Evolutionary conservation across 352 stramenopile genomes (phyloP).

Genomic region (Albugo candida): DNA sequence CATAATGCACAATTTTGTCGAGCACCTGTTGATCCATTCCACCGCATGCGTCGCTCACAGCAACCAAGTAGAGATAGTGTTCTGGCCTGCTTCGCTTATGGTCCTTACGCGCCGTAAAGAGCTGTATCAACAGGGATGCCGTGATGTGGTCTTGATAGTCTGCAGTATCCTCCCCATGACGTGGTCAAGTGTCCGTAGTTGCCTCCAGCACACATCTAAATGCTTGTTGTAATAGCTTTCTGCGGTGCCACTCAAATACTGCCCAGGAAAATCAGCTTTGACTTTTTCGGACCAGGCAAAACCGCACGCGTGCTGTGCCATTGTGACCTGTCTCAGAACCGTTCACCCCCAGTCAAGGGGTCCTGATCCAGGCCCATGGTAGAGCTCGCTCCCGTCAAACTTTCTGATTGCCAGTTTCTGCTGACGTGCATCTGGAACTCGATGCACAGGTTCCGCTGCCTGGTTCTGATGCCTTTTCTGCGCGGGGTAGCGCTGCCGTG

Average conservation of each 20-base stretch:
- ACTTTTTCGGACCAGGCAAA: background rate
- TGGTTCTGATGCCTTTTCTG: too few species aligned
- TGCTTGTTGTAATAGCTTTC: too few species aligned
- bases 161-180: background rate
- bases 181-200: background rate
- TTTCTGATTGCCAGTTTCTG: too few species aligned
- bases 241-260: background rate
- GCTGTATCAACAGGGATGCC: background rate
- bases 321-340: background rate
- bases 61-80: background rate
- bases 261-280: background rate
- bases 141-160: background rate
- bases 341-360: background rate
- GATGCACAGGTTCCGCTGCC: too few species aligned
- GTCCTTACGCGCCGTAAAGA: background rate
- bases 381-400: too few species aligned
- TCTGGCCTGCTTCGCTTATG: background rate
- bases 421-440: too few species aligned
- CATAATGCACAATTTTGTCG: background rate
- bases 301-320: background rate
- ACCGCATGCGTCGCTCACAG: background rate
- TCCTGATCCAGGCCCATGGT: too few species aligned
- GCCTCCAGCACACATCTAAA: background rate
- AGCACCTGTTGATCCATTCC: background rate
- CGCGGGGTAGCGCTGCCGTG: too few species aligned